Evolutionary conservation across 441 rosid genomes (phyloP).

Genomic region (Arabidopsis lyrata): DNA sequence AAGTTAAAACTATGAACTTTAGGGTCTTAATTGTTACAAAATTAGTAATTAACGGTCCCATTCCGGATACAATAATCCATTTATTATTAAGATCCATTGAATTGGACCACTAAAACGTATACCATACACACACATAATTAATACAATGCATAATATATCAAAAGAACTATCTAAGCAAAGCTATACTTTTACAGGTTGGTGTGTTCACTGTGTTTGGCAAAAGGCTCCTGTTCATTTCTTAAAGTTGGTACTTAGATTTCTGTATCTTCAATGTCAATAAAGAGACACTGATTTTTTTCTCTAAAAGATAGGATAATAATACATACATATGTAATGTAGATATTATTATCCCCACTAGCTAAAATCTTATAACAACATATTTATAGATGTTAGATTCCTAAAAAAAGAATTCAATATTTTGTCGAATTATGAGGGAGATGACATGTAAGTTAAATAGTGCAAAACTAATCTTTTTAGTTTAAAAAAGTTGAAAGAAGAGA

Average conservation of each 20-base stretch:
- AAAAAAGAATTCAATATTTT: background rate
- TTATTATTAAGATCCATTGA: slow-evolving; percentile 37
- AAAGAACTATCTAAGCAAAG: slow-evolving; percentile 37
- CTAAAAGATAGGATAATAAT: background rate
- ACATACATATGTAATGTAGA: background rate
- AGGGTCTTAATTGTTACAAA: slow-evolving; percentile 15
- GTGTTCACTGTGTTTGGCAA: slow-evolving; percentile 35
- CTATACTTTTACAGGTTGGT: slow-evolving; percentile 44
- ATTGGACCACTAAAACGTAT: slow-evolving; percentile 19
- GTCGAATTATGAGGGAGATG: background rate
- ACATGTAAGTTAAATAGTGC: slow-evolving; percentile 9
- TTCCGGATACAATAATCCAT: slow-evolving; percentile 1
- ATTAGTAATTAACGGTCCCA: slow-evolving; percentile 20
- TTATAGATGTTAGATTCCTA: background rate
- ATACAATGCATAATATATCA: slow-evolving; percentile 19
- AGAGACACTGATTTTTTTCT: background rate
- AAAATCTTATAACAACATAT: background rate
- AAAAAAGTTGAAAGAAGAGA: slow-evolving; percentile 9
- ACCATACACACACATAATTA: slow-evolving; percentile 6
- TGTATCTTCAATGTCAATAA: slow-evolving; percentile 3
- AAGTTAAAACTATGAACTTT: slow-evolving; percentile 20
- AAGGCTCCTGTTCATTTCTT: slow-evolving; percentile 32
- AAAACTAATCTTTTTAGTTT: slow-evolving; percentile 11
- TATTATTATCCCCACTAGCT: background rate
- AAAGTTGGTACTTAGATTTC: slow-evolving; percentile 33